Percentiles rank a stretch among this genome's conserved stretches.
These are phyloP conservation scores for Grifola frondosa DNA, from an alignment of 1,284 basidiomycete species.

Conservation along the genomic window DNA sequence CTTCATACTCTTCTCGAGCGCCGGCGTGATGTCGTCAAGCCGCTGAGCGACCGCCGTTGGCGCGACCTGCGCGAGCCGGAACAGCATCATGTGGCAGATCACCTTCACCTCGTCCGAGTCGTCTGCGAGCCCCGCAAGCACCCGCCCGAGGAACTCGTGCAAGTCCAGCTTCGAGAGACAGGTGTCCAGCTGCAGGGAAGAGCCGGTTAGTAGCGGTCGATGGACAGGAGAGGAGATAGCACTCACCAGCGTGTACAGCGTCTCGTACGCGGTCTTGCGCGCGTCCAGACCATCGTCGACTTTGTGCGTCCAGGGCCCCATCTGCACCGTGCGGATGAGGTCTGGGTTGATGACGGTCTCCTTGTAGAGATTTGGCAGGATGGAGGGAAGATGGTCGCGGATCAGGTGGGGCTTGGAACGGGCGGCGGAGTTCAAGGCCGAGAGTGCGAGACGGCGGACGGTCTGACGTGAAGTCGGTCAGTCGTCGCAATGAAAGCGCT, in stretches of 20 bases:
- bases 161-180: constrained; percentile 86
- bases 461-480: constrained; percentile 47
- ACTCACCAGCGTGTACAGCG: constrained; percentile 90
- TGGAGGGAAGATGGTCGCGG: constrained; percentile 73
- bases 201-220: constrained; percentile 7
- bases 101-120: constrained; percentile 97
- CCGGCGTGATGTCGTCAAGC: constrained; percentile 83
- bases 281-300: constrained; percentile 92
- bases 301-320: constrained; percentile 98
- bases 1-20: constrained; percentile 88
- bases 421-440: constrained; percentile 90
- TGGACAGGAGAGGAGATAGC: not conserved
- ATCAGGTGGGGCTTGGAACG: constrained; percentile 93
- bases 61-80: constrained; percentile 85
- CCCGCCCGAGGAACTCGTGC: constrained; percentile 79
- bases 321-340: constrained; percentile 89
- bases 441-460: constrained; percentile 84
- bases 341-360: constrained; percentile 82
- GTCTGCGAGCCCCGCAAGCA: constrained; percentile 84
- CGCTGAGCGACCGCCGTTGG: constrained; percentile 81
- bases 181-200: constrained; percentile 71
- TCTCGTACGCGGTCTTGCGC: constrained; percentile 96
- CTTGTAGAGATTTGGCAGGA: constrained; percentile 84
- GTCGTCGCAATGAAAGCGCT: not conserved
- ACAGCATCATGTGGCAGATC: constrained; percentile 92